Conservation (phyloP, 2,329 filamentous ascomycete genomes). For the Pseudocercospora pini-densiflorae region DNA sequence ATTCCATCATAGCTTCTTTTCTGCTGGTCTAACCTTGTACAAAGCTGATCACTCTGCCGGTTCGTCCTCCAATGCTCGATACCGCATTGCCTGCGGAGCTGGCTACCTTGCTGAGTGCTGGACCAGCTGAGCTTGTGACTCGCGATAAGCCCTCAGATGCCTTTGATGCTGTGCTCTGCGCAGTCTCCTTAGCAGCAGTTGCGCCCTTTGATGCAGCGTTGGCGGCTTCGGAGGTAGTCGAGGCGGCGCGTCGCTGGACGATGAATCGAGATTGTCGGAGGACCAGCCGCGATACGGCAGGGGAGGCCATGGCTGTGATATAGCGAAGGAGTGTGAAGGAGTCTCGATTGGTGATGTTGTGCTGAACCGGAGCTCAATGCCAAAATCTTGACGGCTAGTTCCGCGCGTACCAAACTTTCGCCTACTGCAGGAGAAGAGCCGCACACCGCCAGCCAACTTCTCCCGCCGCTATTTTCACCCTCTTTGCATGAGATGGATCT, state of each 20-base stretch:
- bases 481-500: slow-evolving; percentile 64
- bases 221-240: slow-evolving; percentile 53
- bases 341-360: slow-evolving; percentile 20
- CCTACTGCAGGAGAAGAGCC: not conserved
- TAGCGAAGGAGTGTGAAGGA: slow-evolving; percentile 15
- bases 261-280: slow-evolving; percentile 50
- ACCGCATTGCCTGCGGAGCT: slow-evolving; percentile 69
- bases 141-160: slow-evolving; percentile 82
- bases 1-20: not conserved
- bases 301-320: slow-evolving; percentile 50
- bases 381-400: not conserved
- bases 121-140: slow-evolving; percentile 79
- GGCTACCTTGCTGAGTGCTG: slow-evolving; percentile 74
- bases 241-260: slow-evolving; percentile 54
- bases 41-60: slow-evolving; percentile 76
- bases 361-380: slow-evolving; percentile 9
- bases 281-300: slow-evolving; percentile 51
- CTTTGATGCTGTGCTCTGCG: slow-evolving; percentile 55
- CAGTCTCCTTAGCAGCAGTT: slow-evolving; percentile 50
- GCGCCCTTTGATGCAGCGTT: slow-evolving; percentile 44
- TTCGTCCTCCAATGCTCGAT: slow-evolving; percentile 79
- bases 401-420: not conserved
- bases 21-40: slow-evolving; percentile 72
- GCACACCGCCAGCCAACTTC: slow-evolving; percentile 2
- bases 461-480: not conserved